Percentiles rank a stretch among this genome's conserved stretches.
Evolutionary conservation across 2,329 filamentous ascomycete genomes (phyloP).

Genomic region (Diaporthe velutina): DNA sequence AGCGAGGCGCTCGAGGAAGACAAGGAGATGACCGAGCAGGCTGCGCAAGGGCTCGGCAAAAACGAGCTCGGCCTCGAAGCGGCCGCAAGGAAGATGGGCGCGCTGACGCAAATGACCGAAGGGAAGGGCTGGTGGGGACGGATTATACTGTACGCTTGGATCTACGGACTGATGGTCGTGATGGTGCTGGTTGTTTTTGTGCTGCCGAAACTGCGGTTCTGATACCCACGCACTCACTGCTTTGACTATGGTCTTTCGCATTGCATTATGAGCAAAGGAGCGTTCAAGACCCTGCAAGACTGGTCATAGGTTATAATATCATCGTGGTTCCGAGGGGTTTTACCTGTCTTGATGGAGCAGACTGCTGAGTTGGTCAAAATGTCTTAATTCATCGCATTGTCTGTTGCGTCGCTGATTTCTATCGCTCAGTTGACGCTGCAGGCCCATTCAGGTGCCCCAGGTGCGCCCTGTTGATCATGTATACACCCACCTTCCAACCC

Average conservation of each 20-base stretch:
- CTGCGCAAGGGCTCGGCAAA: slow-evolving; percentile 81
- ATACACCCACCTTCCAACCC: background rate
- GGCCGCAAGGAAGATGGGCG: slow-evolving; percentile 82
- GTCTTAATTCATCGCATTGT: slow-evolving; percentile 17
- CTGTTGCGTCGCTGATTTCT: background rate
- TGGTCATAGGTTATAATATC: background rate
- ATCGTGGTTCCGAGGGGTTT: background rate
- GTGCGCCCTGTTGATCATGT: background rate
- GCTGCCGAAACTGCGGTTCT: slow-evolving; percentile 90
- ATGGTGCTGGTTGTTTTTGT: slow-evolving; percentile 86
- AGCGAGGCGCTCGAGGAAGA: slow-evolving; percentile 77
- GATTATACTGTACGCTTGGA: slow-evolving; percentile 86
- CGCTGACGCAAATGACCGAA: slow-evolving; percentile 84
- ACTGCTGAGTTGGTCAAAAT: background rate
- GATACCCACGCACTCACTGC: slow-evolving; percentile 41
- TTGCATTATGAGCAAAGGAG: background rate
- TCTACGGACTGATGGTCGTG: slow-evolving; percentile 84
- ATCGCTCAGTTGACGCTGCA: too few species aligned
- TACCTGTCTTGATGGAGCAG: background rate
- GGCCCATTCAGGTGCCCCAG: background rate
- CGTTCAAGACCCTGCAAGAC: background rate
- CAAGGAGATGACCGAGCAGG: slow-evolving; percentile 78
- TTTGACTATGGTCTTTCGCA: background rate
- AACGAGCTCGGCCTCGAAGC: slow-evolving; percentile 82
- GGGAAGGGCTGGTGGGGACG: slow-evolving; percentile 89